Percentiles rank a stretch among this genome's conserved stretches.
These are phyloP conservation scores for Silene vulgaris DNA, from an alignment of 179 eudicot genomes.

Conservation along the genomic window DNA sequence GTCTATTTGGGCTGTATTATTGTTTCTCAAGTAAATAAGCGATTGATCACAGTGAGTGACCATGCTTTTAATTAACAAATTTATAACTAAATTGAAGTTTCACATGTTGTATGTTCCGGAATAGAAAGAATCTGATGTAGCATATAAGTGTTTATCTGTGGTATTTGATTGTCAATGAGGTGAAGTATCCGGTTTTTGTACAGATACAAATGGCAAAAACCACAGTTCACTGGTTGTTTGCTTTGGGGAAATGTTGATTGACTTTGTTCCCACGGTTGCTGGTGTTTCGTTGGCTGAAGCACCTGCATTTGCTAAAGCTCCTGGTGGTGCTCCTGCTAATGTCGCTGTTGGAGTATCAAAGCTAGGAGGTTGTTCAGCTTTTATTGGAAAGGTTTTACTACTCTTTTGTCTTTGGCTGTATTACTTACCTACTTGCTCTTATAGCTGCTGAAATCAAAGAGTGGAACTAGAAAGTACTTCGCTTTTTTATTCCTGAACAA, in stretches of 20 bases:
- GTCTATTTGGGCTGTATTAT: too few relatives aligned
- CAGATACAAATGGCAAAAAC: constrained; percentile 40
- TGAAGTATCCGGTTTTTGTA: constrained; percentile 13
- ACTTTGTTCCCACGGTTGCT: constrained; percentile 48
- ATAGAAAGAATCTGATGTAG: background rate
- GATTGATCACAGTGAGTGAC: too few relatives aligned
- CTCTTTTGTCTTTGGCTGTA: background rate
- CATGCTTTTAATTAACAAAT: too few relatives aligned
- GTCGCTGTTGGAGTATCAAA: constrained; percentile 59
- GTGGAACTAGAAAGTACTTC: background rate
- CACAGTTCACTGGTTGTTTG: constrained; percentile 42
- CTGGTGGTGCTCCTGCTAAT: constrained; percentile 68
- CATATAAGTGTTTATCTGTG: background rate
- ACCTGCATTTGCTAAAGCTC: constrained; percentile 54
- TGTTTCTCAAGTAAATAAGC: too few relatives aligned
- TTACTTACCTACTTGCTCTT: background rate
- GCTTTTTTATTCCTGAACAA: background rate
- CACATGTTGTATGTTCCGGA: background rate
- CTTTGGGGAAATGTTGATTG: constrained; percentile 38
- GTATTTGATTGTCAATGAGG: constrained; percentile 7
- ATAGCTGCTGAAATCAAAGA: constrained; percentile 1
- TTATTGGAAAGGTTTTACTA: constrained; percentile 46
- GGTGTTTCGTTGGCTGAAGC: constrained; percentile 58
- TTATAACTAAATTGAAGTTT: too few relatives aligned
- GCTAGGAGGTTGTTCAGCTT: constrained; percentile 56